Base-by-base conservation (phyloP, 164 flowering plant species). In the Annona squamosa region DNA sequence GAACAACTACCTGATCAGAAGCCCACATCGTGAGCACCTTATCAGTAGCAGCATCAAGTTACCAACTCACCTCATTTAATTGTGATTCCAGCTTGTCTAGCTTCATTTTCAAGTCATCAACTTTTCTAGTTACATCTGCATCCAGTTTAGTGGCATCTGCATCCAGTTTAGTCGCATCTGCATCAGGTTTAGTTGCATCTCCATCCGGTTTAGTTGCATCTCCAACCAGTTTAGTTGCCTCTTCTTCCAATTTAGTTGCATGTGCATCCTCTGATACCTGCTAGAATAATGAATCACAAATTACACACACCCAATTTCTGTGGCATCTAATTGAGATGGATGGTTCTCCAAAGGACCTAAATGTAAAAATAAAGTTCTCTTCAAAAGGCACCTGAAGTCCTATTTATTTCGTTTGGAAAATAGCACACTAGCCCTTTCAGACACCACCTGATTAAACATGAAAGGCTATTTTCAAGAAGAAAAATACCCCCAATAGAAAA, bases 51-150 rank as follows among this genome's bases (percentile, higher is more conserved):
- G 37, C 37, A 52, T 0, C 13, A 12, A 52, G 13, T 37, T 13
- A 65, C 46, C 42, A 42, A 44, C 84, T 59, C 59, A 93, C 91
- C 93, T 87, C 83, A 43, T 66, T 62, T 62, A 93, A 84, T 79
- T 91, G 84, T 70, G 84, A 80, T 75, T 86, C 89, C 80, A 90
- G 76, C 12, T 77, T 79, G 73, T 47, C 73, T 16, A 89, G 59
- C 78, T 87, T 91, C 59, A 74, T 77, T 71, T 84, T 90, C 84
- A 87, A 82, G 72, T 84, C 85, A 76, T 84, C 87, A 44, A 83
- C 71, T 47, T 83, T 90, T 72, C 73, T 66, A 0, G 68, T 13
- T 43, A 44, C 46, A 7, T 26, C 67, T 19, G 9, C 37, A 64
- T 59, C 63, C 18, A 13, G 13, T 10, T 1, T 18, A 59, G n/a